phyloP scores from a whole-genome alignment of 345 rosid species.

The Triadica sebifera region DNA sequence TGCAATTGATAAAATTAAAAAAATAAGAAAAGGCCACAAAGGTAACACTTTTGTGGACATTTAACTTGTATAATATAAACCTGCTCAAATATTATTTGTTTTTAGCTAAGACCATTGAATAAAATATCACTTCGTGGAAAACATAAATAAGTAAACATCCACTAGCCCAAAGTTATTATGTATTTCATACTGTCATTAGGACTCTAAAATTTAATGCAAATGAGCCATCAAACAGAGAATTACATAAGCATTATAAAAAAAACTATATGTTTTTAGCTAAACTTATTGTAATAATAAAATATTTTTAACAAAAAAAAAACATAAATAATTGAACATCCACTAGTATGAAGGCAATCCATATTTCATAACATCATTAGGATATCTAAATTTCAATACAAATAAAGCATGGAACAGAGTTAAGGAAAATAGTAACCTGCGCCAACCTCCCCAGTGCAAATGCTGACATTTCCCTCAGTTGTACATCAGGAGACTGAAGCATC shows the following conservation, averaged over 20 bases:
- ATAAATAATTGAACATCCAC: background rate
- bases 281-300: background rate
- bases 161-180: background rate
- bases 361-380: background rate
- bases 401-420: background rate
- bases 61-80: background rate
- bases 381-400: slow-evolving; percentile 1
- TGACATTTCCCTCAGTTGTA: slow-evolving; percentile 96
- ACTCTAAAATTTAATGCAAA: background rate
- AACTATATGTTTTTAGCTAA: background rate
- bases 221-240: background rate
- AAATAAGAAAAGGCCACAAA: background rate
- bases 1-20: too few relatives aligned
- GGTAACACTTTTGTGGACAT: background rate
- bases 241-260: background rate
- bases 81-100: background rate
- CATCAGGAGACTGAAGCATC: slow-evolving; percentile 86
- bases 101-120: background rate
- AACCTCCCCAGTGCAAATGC: slow-evolving; percentile 99
- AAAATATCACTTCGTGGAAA: background rate
- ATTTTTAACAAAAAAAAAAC: background rate
- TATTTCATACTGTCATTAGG: background rate
- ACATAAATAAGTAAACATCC: background rate
- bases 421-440: slow-evolving; percentile 77
- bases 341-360: background rate